Conservation (phyloP, 1,284 basidiomycete genomes). For the Thelephora terrestris region DNA sequence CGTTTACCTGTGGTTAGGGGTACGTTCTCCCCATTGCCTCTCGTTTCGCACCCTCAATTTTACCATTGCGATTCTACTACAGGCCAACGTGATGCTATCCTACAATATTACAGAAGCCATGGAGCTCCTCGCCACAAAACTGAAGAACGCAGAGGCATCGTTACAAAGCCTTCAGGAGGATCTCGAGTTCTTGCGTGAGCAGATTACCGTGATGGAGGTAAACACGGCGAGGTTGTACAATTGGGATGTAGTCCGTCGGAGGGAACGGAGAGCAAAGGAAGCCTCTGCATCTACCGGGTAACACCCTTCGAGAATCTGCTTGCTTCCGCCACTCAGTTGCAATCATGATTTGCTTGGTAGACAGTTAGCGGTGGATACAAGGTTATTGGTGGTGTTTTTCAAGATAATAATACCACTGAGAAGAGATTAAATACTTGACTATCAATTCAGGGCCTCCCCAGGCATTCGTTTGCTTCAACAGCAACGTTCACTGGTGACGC, state of each 20-base stretch:
- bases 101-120: constrained; percentile 84
- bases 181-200: constrained; percentile 89
- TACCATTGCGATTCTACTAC: constrained; percentile 3
- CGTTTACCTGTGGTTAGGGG: constrained; percentile 94
- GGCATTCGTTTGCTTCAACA: too few species aligned
- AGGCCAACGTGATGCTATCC: constrained; percentile 98
- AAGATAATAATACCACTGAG: too few species aligned
- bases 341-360: too few species aligned
- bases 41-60: background rate
- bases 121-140: constrained; percentile 68
- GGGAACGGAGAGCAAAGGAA: constrained; percentile 46
- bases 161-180: constrained; percentile 75
- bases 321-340: too few species aligned
- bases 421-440: too few species aligned
- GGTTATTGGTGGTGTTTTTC: too few species aligned
- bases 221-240: constrained; percentile 97
- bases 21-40: constrained; percentile 34
- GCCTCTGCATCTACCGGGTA: constrained; percentile 4
- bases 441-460: too few species aligned
- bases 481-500: too few species aligned
- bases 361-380: too few species aligned
- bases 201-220: constrained; percentile 96
- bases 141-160: constrained; percentile 63
- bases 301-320: too few species aligned
- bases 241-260: constrained; percentile 83